Evolutionary conservation across 495 filamentous ascomycete species (phyloP).

Genomic region (Letharia columbiana): DNA sequence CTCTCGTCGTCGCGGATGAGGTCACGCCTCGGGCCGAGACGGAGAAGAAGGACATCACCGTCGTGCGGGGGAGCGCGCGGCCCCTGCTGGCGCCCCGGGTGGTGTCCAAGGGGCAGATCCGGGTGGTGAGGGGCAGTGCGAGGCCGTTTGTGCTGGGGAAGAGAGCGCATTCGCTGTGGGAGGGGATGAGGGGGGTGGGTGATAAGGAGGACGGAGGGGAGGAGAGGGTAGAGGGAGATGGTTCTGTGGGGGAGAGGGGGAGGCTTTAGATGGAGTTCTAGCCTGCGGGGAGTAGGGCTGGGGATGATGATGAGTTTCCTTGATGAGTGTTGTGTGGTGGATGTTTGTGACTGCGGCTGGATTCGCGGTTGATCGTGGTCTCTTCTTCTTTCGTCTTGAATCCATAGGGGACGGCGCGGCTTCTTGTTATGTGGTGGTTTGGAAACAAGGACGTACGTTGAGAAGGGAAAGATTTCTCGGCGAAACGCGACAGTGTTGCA

Average conservation of each 20-base stretch:
- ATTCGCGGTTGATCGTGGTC: no score
- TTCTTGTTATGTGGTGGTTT: background rate
- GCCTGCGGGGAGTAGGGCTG: background rate
- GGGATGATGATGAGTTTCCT: no score
- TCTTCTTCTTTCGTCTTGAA: background rate
- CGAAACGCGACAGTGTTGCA: background rate
- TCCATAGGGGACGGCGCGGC: background rate
- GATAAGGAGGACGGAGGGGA: background rate
- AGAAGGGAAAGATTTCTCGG: background rate
- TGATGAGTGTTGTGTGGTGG: no score
- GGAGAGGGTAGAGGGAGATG: background rate
- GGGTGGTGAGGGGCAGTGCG: background rate
- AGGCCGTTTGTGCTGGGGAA: background rate
- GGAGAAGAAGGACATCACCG: background rate
- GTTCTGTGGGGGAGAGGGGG: background rate
- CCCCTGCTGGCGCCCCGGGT: background rate
- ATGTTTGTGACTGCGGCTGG: no score
- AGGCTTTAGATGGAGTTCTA: background rate
- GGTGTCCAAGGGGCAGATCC: background rate
- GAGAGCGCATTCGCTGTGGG: background rate
- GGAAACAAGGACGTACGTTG: background rate
- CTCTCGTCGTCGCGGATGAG: no score
- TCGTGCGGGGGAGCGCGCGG: background rate
- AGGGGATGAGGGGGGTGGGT: background rate
- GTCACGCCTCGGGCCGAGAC: background rate